Percentiles rank a stretch among this genome's conserved stretches.
Evolutionary conservation across 768 basidiomycete species (phyloP).

Genomic region (Chlorophyllum brunneum): DNA sequence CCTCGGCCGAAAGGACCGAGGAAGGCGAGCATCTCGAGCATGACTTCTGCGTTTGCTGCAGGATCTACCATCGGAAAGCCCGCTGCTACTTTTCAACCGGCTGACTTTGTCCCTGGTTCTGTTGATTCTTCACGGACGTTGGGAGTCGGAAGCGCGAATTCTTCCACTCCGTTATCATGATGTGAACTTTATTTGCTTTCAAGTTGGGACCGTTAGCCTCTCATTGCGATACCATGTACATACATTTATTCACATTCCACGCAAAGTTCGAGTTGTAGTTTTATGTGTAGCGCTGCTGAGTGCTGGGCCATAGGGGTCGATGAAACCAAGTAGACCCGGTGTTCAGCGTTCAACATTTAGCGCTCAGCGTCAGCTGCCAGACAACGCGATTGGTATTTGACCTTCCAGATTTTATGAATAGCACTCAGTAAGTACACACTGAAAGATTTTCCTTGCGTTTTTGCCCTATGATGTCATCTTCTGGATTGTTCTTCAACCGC

Average conservation of each 20-base stretch:
- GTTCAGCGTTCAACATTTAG: too few relatives aligned
- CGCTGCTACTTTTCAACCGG: neutral
- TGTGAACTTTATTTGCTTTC: neutral
- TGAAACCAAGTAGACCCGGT: too few relatives aligned
- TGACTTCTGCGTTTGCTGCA: neutral
- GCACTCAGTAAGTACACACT: too few relatives aligned
- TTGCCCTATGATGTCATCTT: too few relatives aligned
- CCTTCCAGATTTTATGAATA: too few relatives aligned
- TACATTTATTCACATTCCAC: neutral
- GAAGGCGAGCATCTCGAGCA: neutral
- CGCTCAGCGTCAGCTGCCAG: too few relatives aligned
- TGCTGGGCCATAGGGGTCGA: too few relatives aligned
- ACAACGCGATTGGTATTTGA: too few relatives aligned
- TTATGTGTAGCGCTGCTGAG: too few relatives aligned
- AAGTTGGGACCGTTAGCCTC: neutral
- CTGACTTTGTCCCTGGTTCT: neutral
- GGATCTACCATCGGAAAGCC: neutral
- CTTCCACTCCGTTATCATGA: neutral
- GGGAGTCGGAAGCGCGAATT: neutral
- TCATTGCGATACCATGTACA: neutral
- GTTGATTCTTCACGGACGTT: neutral
- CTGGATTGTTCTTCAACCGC: too few relatives aligned
- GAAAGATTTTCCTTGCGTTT: too few relatives aligned
- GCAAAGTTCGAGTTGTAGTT: neutral
- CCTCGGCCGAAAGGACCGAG: conserved; percentile 10